phyloP scores from a whole-genome alignment of 2,329 filamentous ascomycete species.

The Dactylonectria macrodidyma region DNA sequence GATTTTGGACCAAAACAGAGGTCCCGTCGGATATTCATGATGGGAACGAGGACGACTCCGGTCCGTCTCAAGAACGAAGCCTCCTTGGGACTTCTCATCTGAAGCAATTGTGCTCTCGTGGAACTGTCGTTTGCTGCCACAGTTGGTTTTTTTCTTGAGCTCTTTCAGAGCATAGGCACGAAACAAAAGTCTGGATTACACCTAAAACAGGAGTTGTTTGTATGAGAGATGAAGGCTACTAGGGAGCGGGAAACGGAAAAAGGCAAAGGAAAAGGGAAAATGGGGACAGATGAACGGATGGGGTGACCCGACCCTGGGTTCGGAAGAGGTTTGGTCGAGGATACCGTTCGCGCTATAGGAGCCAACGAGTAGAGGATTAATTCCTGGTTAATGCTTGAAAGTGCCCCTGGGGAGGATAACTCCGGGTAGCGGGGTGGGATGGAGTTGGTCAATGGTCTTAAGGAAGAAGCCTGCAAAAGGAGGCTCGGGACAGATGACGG shows the following conservation, averaged over 20 bases:
- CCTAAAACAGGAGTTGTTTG: slow-evolving; percentile 1
- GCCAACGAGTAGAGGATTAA: not conserved
- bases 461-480: slow-evolving; percentile 9
- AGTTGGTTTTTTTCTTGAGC: not conserved
- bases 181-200: slow-evolving; percentile 10
- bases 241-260: slow-evolving; percentile 18
- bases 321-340: slow-evolving; percentile 3
- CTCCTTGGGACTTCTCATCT: not conserved
- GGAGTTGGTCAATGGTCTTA: slow-evolving; percentile 20
- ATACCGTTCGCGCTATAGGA: not conserved
- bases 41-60: slow-evolving; percentile 1
- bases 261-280: slow-evolving; percentile 4
- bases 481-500: slow-evolving; percentile 24
- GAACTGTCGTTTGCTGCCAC: not conserved
- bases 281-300: not conserved
- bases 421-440: not conserved
- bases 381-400: not conserved
- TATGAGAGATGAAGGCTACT: slow-evolving; percentile 8
- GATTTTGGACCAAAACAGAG: slow-evolving; percentile 1
- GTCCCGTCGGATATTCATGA: slow-evolving; percentile 11
- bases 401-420: slow-evolving; percentile 6
- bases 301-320: not conserved
- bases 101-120: not conserved
- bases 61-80: not conserved
- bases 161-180: slow-evolving; percentile 11